Base-by-base conservation (phyloP, 495 filamentous ascomycete genomes). In the Ramalina peruviana region DNA sequence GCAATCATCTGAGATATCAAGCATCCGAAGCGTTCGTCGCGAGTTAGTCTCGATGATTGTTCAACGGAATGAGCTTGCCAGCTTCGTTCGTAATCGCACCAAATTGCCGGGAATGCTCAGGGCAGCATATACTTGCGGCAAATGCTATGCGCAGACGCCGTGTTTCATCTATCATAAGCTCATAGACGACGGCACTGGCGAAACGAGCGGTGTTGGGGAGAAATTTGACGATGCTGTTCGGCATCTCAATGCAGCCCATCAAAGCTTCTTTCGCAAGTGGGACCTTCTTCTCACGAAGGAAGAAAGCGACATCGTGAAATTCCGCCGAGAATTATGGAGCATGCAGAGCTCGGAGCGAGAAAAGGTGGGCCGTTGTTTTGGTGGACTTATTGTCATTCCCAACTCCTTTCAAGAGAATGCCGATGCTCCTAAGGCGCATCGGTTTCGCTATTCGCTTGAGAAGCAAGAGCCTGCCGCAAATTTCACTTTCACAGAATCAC, bases 161-260 rank as follows among this genome's bases (percentile, higher is more conserved):
- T 98, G 92, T 60, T 92, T 96, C 59, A 79, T 93, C 46, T 98
- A 96, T 58, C 88, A 98, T 62, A 92, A 85, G 54, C 78, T 97
- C n/a, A 72, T 78, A 0, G 92, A 97, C 56, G 76, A 81, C 55
- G 92, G 92, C 1, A 74, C 83, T 55, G 80, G 83, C 25, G 83
- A 92, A 58, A 82, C 82, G 4, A 92, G 85, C 52, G 81, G 79
- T 11, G 71, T 88, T 42, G 78, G 79, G 50, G 73, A 82, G 1
- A 79, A 83, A 53, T 94, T 94, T 52, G 80, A 83, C 16, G 78
- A 85, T 27, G 68, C 82, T 3, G 85, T 89, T 38, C 65, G 74
- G 46, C 82, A 92, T 59, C 70, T 97, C 25, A 85, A 73, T 25
- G 73, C 82, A 1, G 60, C 65, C 3, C 86, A 95, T 62, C 73